These are phyloP conservation scores for Globisporangium solare DNA, from an alignment of 352 stramenopile species.

Conservation along the genomic window DNA sequence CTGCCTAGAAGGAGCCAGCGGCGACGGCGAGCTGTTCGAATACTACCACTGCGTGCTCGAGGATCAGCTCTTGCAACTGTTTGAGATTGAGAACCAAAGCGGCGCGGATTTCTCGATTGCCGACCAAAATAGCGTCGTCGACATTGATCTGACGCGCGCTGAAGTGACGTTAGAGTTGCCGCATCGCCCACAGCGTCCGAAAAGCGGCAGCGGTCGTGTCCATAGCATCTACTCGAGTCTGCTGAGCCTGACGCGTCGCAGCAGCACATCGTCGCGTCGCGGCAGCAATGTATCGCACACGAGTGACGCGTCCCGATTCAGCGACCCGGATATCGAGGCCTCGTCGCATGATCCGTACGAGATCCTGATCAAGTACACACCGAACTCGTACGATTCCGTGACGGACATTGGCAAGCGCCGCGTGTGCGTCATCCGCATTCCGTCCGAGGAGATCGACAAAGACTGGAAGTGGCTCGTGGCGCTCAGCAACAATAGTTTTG, in stretches of 20 bases:
- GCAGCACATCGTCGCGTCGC: slow-evolving; percentile 6
- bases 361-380: slow-evolving; percentile 14
- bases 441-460: slow-evolving; percentile 36
- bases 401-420: slow-evolving; percentile 8
- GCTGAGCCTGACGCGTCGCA: slow-evolving; percentile 9
- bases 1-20: slow-evolving; percentile 1
- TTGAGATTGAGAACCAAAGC: slow-evolving; percentile 15
- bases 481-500: slow-evolving; percentile 50
- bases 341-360: slow-evolving; percentile 11
- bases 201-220: slow-evolving; percentile 1
- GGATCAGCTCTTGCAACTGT: slow-evolving; percentile 30
- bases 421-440: slow-evolving; percentile 35
- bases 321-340: slow-evolving; percentile 8
- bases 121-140: slow-evolving; percentile 17
- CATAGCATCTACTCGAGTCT: slow-evolving; percentile 7
- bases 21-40: slow-evolving; percentile 22
- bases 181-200: slow-evolving; percentile 7
- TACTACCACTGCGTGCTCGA: slow-evolving; percentile 31
- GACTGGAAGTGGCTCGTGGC: slow-evolving; percentile 68
- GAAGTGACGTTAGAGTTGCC: slow-evolving; percentile 34
- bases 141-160: slow-evolving; percentile 31
- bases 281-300: slow-evolving; percentile 7
- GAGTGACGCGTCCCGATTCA: slow-evolving; percentile 9
- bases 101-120: slow-evolving; percentile 2
- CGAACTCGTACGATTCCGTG: neutral